Conservation (phyloP, 2,329 filamentous ascomycete species). For the Scytalidium lignicola region DNA sequence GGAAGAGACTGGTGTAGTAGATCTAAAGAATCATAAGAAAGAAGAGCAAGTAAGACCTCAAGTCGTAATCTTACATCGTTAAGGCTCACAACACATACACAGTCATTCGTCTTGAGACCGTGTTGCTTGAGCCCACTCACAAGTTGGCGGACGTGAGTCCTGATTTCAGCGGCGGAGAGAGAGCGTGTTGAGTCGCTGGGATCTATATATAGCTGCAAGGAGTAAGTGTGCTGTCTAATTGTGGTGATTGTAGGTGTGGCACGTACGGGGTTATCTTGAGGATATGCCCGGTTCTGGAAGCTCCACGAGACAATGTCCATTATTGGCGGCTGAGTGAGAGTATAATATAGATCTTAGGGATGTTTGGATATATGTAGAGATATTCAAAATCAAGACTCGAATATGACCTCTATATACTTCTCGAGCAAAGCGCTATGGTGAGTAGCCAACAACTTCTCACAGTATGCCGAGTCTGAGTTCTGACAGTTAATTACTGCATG, state of each 20-base stretch:
- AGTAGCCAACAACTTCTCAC: too few relatives aligned
- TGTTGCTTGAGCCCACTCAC: neutral
- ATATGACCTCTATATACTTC: too few relatives aligned
- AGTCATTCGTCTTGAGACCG: neutral
- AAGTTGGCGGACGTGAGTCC: neutral
- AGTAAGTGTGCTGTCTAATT: neutral
- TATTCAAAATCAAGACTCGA: too few relatives aligned
- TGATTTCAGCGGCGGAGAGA: neutral
- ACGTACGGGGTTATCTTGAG: slow-evolving; percentile 2
- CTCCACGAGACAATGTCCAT: slow-evolving; percentile 6
- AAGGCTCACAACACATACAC: neutral
- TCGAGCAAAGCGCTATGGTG: too few relatives aligned
- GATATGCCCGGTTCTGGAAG: slow-evolving; percentile 1
- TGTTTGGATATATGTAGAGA: too few relatives aligned
- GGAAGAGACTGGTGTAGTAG: slow-evolving; percentile 6
- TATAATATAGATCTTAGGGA: too few relatives aligned
- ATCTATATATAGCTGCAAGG: slow-evolving; percentile 3
- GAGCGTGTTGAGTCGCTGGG: neutral
- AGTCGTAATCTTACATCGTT: neutral
- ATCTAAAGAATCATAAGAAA: neutral
- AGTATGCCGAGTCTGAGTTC: too few relatives aligned
- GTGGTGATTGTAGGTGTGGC: neutral
- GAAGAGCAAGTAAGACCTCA: neutral
- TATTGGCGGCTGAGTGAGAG: too few relatives aligned
- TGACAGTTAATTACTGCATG: too few relatives aligned